Conservation (phyloP, 352 stramenopile species). For the Globisporangium middletonii region DNA sequence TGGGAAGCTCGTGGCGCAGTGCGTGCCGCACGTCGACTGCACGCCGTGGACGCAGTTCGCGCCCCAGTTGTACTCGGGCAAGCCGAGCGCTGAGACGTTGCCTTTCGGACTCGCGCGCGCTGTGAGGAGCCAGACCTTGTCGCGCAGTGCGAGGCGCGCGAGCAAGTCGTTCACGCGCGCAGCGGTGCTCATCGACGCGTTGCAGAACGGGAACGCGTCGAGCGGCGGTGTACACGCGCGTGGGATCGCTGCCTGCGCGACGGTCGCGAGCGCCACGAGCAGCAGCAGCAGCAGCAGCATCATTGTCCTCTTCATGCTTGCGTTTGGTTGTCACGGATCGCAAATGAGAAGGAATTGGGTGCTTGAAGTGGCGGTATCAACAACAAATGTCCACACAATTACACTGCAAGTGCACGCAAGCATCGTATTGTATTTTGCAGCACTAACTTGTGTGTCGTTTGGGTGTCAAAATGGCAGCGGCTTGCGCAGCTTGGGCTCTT, state of each 20-base stretch:
- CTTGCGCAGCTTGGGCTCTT: not conserved
- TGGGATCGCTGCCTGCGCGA: conserved; percentile 25
- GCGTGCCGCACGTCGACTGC: conserved; percentile 69
- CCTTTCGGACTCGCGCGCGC: conserved; percentile 60
- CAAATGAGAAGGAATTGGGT: not conserved
- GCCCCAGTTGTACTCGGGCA: conserved; percentile 92
- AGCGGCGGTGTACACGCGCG: conserved; percentile 38
- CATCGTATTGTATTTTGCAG: not conserved
- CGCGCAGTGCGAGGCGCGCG: conserved; percentile 45
- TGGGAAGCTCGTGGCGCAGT: conserved; percentile 88
- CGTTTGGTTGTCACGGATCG: not conserved
- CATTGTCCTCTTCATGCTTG: not conserved
- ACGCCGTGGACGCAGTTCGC: conserved; percentile 92
- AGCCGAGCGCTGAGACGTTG: conserved; percentile 67
- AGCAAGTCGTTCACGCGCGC: conserved; percentile 80
- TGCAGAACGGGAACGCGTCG: conserved; percentile 69
- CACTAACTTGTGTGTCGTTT: too few relatives aligned
- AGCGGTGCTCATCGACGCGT: conserved; percentile 46
- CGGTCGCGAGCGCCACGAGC: not conserved
- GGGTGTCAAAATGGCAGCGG: conserved; percentile 1
- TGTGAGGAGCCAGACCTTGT: conserved; percentile 70
- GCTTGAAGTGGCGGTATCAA: not conserved
- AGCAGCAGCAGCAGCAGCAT: not conserved
- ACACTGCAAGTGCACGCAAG: not conserved
- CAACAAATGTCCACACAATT: not conserved